Conservation (phyloP, 2,329 filamentous ascomycete species). For the Epicoccum sorghinum region DNA sequence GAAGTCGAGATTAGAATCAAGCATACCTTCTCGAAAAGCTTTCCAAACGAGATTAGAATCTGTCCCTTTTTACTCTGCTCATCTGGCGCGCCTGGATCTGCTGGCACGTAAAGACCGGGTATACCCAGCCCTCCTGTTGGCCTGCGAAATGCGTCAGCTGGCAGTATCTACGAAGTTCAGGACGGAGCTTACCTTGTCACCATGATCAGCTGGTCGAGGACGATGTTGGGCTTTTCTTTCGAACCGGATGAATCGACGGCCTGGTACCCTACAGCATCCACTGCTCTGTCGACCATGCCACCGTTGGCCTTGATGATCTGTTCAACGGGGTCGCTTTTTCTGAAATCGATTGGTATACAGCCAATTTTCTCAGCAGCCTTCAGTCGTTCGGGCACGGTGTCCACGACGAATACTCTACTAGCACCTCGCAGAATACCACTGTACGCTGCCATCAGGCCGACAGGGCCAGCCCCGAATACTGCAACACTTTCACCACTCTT, state of each 20-base stretch:
- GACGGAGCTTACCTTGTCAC: conserved; percentile 53
- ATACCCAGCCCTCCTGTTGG: conserved; percentile 68
- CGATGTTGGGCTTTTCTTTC: conserved; percentile 67
- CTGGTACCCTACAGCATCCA: conserved; percentile 71
- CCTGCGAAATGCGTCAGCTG: conserved; percentile 29
- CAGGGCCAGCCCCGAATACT: conserved; percentile 67
- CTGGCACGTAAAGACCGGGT: conserved; percentile 60
- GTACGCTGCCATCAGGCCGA: conserved; percentile 71
- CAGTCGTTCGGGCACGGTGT: conserved; percentile 66
- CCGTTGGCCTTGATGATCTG: conserved; percentile 65
- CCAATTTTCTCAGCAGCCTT: conserved; percentile 67
- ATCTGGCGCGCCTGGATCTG: conserved; percentile 68
- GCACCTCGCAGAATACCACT: conserved; percentile 66
- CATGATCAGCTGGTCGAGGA: conserved; percentile 67
- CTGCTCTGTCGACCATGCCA: conserved; percentile 67
- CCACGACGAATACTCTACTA: conserved; percentile 66
- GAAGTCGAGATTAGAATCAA: neutral
- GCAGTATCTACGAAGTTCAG: neutral
- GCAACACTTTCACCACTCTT: conserved; percentile 66
- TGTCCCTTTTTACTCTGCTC: conserved; percentile 66
- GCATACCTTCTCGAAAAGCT: conserved; percentile 69
- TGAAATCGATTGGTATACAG: conserved; percentile 66
- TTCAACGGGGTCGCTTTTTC: conserved; percentile 63
- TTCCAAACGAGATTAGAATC: conserved; percentile 69
- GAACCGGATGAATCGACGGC: conserved; percentile 61